phyloP scores from a whole-genome alignment of 1,284 basidiomycete species.

The Gymnopus androsaceus region DNA sequence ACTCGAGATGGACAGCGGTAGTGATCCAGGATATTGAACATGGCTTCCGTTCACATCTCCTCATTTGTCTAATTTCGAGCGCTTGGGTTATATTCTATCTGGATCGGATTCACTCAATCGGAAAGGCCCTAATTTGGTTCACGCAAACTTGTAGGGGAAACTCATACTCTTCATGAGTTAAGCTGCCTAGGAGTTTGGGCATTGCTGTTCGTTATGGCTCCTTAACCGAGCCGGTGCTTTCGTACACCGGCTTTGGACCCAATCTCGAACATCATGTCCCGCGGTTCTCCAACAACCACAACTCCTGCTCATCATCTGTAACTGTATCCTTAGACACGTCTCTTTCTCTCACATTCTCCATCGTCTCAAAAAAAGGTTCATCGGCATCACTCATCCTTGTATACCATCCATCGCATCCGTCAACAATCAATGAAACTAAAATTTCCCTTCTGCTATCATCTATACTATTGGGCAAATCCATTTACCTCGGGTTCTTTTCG shows the following conservation, averaged over 20 bases:
- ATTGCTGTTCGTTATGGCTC: neutral
- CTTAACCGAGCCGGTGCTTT: neutral
- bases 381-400: slow-evolving; percentile 11
- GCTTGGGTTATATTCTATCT: slow-evolving; percentile 1
- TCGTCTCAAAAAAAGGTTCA: neutral
- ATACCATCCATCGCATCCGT: slow-evolving; percentile 8
- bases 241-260: neutral
- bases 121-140: neutral
- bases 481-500: neutral
- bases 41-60: neutral
- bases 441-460: slow-evolving; percentile 13
- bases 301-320: neutral
- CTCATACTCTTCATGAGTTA: neutral
- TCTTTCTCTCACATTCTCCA: neutral
- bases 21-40: neutral
- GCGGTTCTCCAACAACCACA: neutral
- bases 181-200: neutral
- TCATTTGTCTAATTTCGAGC: neutral
- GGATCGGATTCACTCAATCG: neutral
- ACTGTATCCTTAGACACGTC: slow-evolving; percentile 16
- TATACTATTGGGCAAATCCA: neutral
- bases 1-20: slow-evolving; percentile 19
- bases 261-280: neutral
- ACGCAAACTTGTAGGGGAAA: neutral
- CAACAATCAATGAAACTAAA: neutral